Percentiles rank a stretch among this genome's conserved stretches.
Evolutionary conservation across 108 stramenopile genomes (phyloP).

Genomic region (Craspedostauros australis): DNA sequence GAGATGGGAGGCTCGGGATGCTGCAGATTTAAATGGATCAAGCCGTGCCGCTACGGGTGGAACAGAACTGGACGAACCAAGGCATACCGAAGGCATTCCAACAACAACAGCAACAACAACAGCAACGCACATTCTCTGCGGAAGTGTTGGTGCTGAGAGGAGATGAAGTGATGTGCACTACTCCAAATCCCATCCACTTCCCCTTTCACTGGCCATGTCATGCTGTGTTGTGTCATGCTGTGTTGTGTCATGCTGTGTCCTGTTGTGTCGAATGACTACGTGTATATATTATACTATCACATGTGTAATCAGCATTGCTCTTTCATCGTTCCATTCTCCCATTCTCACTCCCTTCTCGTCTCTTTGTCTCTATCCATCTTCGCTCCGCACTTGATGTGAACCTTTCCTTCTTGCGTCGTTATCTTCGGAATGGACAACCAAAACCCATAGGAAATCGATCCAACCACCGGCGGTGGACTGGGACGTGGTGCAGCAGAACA

Average conservation of each 20-base stretch:
- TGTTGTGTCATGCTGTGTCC: neutral
- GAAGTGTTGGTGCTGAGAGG: no score
- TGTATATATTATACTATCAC: neutral
- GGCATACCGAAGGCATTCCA: no score
- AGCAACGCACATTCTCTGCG: no score
- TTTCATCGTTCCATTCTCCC: no score
- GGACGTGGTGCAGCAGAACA: constrained; percentile 40
- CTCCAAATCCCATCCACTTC: neutral
- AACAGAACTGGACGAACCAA: no score
- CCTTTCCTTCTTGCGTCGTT: neutral
- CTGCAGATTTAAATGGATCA: constrained; percentile 19
- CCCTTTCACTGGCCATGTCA: neutral
- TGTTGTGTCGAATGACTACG: neutral
- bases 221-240: no score
- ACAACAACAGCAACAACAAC: no score
- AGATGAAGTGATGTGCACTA: no score
- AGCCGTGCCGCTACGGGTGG: no score
- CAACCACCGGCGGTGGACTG: constrained; percentile 72
- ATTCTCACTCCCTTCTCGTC: neutral
- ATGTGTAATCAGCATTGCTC: no score
- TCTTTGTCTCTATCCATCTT: neutral
- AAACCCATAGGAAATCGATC: constrained; percentile 18
- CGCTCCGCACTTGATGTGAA: neutral
- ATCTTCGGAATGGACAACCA: no score
- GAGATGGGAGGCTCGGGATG: constrained; percentile 46